Percentiles rank a stretch among this genome's conserved stretches.
phyloP scores from a whole-genome alignment of 1,284 basidiomycete genomes.

The Cystobasidiaceae sp. region DNA sequence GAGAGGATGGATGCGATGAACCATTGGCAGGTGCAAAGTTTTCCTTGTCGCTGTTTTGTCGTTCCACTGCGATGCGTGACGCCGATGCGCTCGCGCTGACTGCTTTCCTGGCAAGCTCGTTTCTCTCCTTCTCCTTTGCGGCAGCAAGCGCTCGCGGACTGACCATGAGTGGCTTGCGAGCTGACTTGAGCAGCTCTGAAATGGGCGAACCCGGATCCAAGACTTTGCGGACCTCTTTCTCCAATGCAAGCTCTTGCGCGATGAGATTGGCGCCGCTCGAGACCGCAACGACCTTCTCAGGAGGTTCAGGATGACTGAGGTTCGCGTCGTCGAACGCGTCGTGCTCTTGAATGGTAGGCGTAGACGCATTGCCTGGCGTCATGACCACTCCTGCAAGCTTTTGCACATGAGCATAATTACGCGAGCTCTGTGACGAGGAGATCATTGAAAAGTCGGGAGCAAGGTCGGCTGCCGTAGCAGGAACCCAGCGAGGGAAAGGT shows the following conservation, averaged over 20 bases:
- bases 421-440: conserved; percentile 21
- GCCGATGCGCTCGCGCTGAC: conserved; percentile 9
- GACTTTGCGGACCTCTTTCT: conserved; percentile 91
- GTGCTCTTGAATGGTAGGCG: conserved; percentile 5
- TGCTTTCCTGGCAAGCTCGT: conserved; percentile 16
- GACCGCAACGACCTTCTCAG: conserved; percentile 23
- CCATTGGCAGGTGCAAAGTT: conserved; percentile 6
- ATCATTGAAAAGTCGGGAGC: conserved; percentile 30
- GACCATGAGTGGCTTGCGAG: conserved; percentile 79
- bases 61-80: background rate
- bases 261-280: conserved; percentile 21
- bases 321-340: conserved; percentile 3
- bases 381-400: conserved; percentile 11
- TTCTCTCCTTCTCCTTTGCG: conserved; percentile 29
- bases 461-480: conserved; percentile 44
- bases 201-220: conserved; percentile 93
- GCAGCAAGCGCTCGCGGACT: conserved; percentile 45
- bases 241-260: conserved; percentile 46
- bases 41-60: conserved; percentile 20
- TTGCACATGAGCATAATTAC: conserved; percentile 25
- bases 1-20: background rate
- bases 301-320: conserved; percentile 11
- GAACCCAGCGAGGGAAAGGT: conserved; percentile 73
- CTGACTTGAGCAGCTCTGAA: conserved; percentile 77
- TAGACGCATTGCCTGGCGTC: background rate